These are phyloP conservation scores for Coemansia sp. DNA, from an alignment of 192 early-diverging fungal species.

Conservation along the genomic window DNA sequence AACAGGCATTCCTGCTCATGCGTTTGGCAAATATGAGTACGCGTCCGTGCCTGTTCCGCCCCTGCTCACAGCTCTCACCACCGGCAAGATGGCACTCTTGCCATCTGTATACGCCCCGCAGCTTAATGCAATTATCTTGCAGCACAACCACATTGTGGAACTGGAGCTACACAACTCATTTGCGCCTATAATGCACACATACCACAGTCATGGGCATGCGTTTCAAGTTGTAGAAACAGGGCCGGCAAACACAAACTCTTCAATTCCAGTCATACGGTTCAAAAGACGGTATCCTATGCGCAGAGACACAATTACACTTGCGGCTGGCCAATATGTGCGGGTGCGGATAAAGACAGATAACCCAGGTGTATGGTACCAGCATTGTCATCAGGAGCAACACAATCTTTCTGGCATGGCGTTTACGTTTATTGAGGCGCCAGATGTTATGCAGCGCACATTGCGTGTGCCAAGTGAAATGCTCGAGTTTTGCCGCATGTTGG, in stretches of 20 bases:
- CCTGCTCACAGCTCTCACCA: slow-evolving; percentile 63
- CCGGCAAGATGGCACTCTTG: slow-evolving; percentile 55
- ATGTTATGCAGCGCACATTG: slow-evolving; percentile 54
- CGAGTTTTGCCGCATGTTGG: slow-evolving; percentile 60
- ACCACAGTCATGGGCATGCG: slow-evolving; percentile 82
- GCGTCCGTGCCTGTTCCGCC: slow-evolving; percentile 50
- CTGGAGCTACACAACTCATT: slow-evolving; percentile 67
- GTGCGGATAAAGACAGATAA: slow-evolving; percentile 78
- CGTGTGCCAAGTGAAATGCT: slow-evolving; percentile 54
- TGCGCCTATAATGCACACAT: slow-evolving; percentile 64
- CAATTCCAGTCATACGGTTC: no score
- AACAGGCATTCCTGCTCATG: neutral
- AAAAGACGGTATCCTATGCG: slow-evolving; percentile 15
- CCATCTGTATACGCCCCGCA: slow-evolving; percentile 64
- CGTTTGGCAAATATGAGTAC: slow-evolving; percentile 16
- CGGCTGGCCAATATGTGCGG: slow-evolving; percentile 56
- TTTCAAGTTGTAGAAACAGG: slow-evolving; percentile 68
- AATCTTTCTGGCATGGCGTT: slow-evolving; percentile 55
- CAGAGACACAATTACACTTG: slow-evolving; percentile 70
- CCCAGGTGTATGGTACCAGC: slow-evolving; percentile 80
- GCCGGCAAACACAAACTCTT: slow-evolving; percentile 33
- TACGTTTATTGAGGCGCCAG: slow-evolving; percentile 68
- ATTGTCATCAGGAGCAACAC: slow-evolving; percentile 15
- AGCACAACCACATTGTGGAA: slow-evolving; percentile 64
- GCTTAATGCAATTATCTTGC: slow-evolving; percentile 59